Conservation (phyloP, 225 moss, liverwort and hornwort species). For the Polytrichum commune region DNA sequence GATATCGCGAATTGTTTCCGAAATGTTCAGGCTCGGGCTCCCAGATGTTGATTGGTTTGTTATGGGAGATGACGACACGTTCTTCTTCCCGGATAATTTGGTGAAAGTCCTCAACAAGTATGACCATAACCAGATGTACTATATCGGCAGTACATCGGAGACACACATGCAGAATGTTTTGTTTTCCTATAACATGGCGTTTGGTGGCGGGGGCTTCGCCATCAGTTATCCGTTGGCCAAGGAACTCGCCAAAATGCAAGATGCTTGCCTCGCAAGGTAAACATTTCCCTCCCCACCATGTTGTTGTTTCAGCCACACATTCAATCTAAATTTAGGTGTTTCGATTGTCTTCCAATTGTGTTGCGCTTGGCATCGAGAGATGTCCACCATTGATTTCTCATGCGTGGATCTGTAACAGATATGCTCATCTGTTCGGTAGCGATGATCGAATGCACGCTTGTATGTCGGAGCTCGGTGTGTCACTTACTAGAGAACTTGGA, state of each 20-base stretch:
- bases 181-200: constrained; percentile 36
- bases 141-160: constrained; percentile 35
- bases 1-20: constrained; percentile 48
- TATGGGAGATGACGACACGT: constrained; percentile 74
- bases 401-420: constrained; percentile 19
- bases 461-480: constrained; percentile 70
- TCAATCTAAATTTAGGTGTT: too few species aligned
- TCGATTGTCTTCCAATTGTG: too few species aligned
- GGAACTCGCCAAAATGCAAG: constrained; percentile 28
- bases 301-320: too few species aligned
- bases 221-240: constrained; percentile 26
- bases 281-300: too few species aligned
- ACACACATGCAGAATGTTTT: constrained; percentile 28
- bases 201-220: constrained; percentile 47
- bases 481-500: constrained; percentile 67
- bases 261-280: constrained; percentile 31
- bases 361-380: too few species aligned
- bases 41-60: constrained; percentile 68
- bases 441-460: constrained; percentile 83
- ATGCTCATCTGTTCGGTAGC: constrained; percentile 66
- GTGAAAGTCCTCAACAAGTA: constrained; percentile 54
- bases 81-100: constrained; percentile 52
- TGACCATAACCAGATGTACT: constrained; percentile 27
- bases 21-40: constrained; percentile 36
- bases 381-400: too few species aligned